Evolutionary conservation across 2,329 filamentous ascomycete genomes (phyloP), one percentile per base, ranked within the genome.

Genomic region (Didymella glomerata): DNA sequence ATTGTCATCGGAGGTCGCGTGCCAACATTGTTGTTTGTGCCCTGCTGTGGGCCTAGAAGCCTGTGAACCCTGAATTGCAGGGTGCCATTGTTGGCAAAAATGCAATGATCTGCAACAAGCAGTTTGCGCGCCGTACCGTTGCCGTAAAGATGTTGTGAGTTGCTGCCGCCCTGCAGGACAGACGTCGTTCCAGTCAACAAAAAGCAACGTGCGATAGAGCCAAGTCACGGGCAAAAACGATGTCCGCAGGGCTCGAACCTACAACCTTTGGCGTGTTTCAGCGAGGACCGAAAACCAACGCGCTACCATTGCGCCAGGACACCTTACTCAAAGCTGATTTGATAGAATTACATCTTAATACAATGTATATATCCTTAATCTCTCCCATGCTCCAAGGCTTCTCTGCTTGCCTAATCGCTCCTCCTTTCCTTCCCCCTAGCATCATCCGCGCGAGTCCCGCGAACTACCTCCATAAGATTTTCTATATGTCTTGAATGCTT

Each of bases 221-320:
- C 16, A n/a, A 16, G 7, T n/a, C 32, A 3, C 11, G 13, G 20
- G 20, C 16, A 34, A 30, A 36, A 38, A 48, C 48, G 45, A 44
- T 52, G 36, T 45, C 42, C 28, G 41, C 25, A 45, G 61, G 45
- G 24, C 52, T 63, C 63, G 63, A 65, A 65, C 62, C 64, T 61
- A 65, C 64, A 67, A 67, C 65, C 63, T 67, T 67, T 67, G 65
- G 65, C 64, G 65, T 49, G 52, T 48, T 59, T 57, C 61, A 55
- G 52, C 28, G 24, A 11, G 16, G 49, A 63, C 65, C 65, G 65
- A 68, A 68, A 68, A 68, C 65, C 65, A 68, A 68, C 65, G 65
- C 65, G 64, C 62, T 65, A 65, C 65, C 65, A 68, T 68, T 68
- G 65, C 65, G 65, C 65, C 65, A 68, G 65, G 62, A 63, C 62